Conservation (phyloP, 352 stramenopile species). For the Globisporangium cylindrosporum region DNA sequence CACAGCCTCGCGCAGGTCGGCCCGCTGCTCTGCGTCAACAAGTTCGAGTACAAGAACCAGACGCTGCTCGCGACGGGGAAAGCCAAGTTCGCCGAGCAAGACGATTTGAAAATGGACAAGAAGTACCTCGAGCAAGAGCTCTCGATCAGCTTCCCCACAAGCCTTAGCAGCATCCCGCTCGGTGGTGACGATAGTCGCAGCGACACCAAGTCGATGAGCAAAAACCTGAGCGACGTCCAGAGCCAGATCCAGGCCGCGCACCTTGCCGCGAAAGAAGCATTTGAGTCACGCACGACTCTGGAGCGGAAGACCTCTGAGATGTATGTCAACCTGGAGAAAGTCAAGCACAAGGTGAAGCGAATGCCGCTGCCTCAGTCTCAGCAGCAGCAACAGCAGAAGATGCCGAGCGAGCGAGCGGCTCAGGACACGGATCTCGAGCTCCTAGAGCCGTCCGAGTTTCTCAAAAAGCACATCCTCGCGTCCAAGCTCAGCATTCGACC, state of each 20-base stretch:
- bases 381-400: not conserved
- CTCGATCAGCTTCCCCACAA: constrained; percentile 33
- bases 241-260: constrained; percentile 40
- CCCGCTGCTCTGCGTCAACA: constrained; percentile 33
- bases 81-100: constrained; percentile 36
- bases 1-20: constrained; percentile 52
- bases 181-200: not conserved
- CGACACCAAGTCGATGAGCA: constrained; percentile 7
- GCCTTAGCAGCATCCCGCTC: constrained; percentile 10
- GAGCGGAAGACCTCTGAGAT: constrained; percentile 50
- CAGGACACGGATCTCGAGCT: constrained; percentile 13
- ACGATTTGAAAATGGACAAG: constrained; percentile 58
- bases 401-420: not conserved
- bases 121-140: constrained; percentile 59
- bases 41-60: constrained; percentile 26
- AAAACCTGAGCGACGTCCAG: constrained; percentile 29
- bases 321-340: constrained; percentile 47
- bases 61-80: not conserved
- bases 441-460: constrained; percentile 45
- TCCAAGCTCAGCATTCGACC: constrained; percentile 32
- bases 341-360: constrained; percentile 13
- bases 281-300: constrained; percentile 38
- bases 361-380: not conserved
- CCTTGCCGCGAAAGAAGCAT: constrained; percentile 32
- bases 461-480: constrained; percentile 43